Percentiles rank a stretch among this genome's conserved stretches.
These are phyloP conservation scores for Claviceps maximensis DNA, from an alignment of 2,329 filamentous ascomycete genomes.

Conservation along the genomic window DNA sequence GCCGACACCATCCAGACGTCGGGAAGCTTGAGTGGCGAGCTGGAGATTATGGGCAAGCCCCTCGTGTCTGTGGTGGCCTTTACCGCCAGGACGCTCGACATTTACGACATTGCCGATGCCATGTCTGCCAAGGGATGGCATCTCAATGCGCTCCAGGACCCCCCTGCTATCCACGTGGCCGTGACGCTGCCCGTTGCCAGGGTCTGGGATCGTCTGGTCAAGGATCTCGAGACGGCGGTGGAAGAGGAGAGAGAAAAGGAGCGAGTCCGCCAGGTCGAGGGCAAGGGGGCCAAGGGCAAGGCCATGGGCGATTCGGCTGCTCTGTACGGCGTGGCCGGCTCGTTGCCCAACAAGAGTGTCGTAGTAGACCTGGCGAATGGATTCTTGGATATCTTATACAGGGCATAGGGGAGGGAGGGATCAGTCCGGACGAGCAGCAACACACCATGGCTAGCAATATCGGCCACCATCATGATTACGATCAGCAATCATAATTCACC, in stretches of 20 bases:
- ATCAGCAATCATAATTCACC: background rate
- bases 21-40: constrained; percentile 54
- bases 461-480: background rate
- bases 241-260: constrained; percentile 73
- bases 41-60: constrained; percentile 71
- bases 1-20: constrained; percentile 58
- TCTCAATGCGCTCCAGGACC: constrained; percentile 83
- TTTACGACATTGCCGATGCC: constrained; percentile 87
- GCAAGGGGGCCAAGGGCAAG: constrained; percentile 51
- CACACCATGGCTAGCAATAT: background rate
- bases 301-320: constrained; percentile 70
- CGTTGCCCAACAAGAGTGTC: constrained; percentile 87
- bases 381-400: constrained; percentile 88
- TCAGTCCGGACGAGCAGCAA: background rate
- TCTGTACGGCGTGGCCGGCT: constrained; percentile 89
- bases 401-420: constrained; percentile 42
- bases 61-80: constrained; percentile 88
- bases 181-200: constrained; percentile 78
- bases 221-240: constrained; percentile 54
- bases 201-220: constrained; percentile 65
- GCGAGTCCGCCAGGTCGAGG: constrained; percentile 55
- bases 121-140: constrained; percentile 86
- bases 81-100: constrained; percentile 66
- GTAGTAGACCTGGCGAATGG: constrained; percentile 81
- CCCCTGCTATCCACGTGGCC: constrained; percentile 84